Percentiles rank a stretch among this genome's conserved stretches.
Conservation (phyloP, 1,139 yeast genomes). For the Entelexis sorbosivorans region DNA sequence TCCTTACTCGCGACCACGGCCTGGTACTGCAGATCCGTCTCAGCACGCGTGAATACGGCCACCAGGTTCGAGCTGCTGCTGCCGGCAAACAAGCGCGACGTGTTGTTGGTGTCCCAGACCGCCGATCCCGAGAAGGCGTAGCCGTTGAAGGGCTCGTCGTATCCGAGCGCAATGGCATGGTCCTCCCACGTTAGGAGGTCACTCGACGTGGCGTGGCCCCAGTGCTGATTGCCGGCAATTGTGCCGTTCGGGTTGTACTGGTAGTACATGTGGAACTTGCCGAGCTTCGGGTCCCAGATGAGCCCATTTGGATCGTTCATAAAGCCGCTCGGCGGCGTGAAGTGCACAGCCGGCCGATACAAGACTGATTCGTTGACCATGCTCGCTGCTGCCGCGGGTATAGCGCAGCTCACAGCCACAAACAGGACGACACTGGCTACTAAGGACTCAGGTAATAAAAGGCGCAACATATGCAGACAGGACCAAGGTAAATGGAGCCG, state of each 20-base stretch:
- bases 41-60: constrained; percentile 32
- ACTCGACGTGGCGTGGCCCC: constrained; percentile 34
- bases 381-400: neutral
- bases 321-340: constrained; percentile 20
- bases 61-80: constrained; percentile 24
- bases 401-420: neutral
- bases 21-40: constrained; percentile 27
- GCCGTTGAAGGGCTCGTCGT: constrained; percentile 24
- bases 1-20: constrained; percentile 32
- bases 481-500: too few relatives aligned
- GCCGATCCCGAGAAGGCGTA: constrained; percentile 33
- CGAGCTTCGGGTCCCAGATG: constrained; percentile 15
- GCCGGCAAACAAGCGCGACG: constrained; percentile 32
- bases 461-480: neutral
- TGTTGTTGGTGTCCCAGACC: constrained; percentile 32
- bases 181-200: constrained; percentile 32
- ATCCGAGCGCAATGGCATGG: constrained; percentile 26
- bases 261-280: constrained; percentile 29
- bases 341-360: constrained; percentile 22
- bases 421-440: neutral
- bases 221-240: constrained; percentile 29
- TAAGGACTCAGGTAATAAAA: constrained; percentile 1
- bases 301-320: constrained; percentile 26
- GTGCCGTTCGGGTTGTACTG: constrained; percentile 31
- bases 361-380: neutral